Evolutionary conservation across 2,329 filamentous ascomycete species (phyloP), one percentile per base, ranked within the genome.

Genomic region (Tolypocladium pustulatum): DNA sequence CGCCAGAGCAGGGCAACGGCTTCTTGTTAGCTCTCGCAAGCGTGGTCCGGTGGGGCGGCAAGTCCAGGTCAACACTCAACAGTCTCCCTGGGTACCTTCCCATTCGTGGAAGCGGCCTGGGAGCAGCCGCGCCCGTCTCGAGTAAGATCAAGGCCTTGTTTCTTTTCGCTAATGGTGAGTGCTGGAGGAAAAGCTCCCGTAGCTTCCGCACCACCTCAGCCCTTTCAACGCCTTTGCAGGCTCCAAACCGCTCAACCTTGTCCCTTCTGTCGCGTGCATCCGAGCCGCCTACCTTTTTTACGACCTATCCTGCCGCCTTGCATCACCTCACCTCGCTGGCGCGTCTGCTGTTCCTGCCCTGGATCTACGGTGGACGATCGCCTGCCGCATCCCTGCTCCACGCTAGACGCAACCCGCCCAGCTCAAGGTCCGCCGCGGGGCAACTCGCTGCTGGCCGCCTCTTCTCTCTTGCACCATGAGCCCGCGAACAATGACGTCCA

Each of bases 401-500:
- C 49, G 30, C 49, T 53, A 53, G 49, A n/a, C 49, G 49, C 49
- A 34, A 22, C 20, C 49, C 30, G 34, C 43, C 17, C 27, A 57
- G 32, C 55, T 51, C 59, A 62, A 60, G 61, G 57, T 57, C 51
- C 37, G 30, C 59, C 60, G 59, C 59, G 62, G 64, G 61, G 62
- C 62, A 62, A 46, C 56, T 32, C 49, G 49, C 58, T 36, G 37
- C 57, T 56, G 58, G 56, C 61, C 61, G 57, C 64, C 61, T 64
- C 66, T 67, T 67, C 64, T 65, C 64, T 67, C 65, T 63, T 60
- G 65, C 68, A 75, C 65, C 71, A 85, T 86, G 82, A 76, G 79
- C 67, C 82, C 82, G 61, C 76, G 76, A 73, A 86, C 78, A 62
- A 84, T 86, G 76, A 80, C 80, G 66, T 85, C 84, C 66, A 84